Conservation (phyloP, 345 rosid genomes). For the Aquilaria malaccensis region DNA sequence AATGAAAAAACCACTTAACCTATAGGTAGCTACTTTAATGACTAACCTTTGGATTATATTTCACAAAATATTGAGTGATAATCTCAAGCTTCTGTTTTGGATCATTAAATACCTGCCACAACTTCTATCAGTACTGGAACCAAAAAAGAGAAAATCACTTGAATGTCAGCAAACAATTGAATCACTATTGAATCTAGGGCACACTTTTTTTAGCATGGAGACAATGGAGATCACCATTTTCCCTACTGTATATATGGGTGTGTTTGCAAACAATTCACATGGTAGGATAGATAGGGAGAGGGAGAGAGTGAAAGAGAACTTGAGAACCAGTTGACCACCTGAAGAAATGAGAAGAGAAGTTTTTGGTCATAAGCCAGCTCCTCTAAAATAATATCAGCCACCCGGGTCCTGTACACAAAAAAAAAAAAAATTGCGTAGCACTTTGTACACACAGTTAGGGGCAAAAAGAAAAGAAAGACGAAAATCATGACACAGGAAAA, state of each 20-base stretch:
- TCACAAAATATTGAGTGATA: conserved; percentile 51
- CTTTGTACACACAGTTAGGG: neutral
- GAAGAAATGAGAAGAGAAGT: conserved; percentile 50
- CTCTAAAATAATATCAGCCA: conserved; percentile 48
- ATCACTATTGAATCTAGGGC: neutral
- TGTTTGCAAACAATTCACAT: neutral
- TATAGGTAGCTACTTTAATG: neutral
- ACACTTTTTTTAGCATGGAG: neutral
- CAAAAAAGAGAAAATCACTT: neutral
- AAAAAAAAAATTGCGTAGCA: neutral
- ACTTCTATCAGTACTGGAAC: neutral
- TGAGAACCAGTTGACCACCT: conserved; percentile 32
- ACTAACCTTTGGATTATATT: conserved; percentile 59
- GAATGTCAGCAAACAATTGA: neutral
- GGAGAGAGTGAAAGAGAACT: no score
- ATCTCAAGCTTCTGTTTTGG: conserved; percentile 86
- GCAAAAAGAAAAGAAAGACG: conserved; percentile 8
- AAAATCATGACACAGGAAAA: conserved; percentile 8
- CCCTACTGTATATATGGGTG: neutral
- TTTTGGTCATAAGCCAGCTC: conserved; percentile 55
- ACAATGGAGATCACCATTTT: neutral
- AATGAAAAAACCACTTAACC: no score
- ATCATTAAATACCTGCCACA: conserved; percentile 51
- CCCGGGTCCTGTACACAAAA: conserved; percentile 1
- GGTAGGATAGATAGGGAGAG: neutral